Conservation (phyloP, 2,329 filamentous ascomycete genomes). For the Clonostachys byssicola region DNA sequence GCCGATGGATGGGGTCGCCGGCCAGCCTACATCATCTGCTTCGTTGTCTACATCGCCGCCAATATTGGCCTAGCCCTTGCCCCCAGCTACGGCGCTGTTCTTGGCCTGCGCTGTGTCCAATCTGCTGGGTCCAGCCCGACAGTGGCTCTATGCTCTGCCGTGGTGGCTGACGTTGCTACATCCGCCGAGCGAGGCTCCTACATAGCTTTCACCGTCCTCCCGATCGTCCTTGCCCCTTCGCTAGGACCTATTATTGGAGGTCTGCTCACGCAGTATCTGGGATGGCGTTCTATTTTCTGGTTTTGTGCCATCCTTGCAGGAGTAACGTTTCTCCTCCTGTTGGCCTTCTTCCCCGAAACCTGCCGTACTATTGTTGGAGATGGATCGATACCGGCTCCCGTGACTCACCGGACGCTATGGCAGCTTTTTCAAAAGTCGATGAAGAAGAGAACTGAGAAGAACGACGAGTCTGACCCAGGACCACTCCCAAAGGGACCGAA, state of each 20-base stretch:
- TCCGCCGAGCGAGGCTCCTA: conserved; percentile 58
- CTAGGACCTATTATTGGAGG: conserved; percentile 56
- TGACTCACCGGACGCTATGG: conserved; percentile 25
- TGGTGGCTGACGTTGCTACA: conserved; percentile 61
- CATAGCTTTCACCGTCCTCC: conserved; percentile 47
- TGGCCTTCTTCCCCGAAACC: conserved; percentile 50
- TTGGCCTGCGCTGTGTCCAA: conserved; percentile 52
- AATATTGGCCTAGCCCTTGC: conserved; percentile 49
- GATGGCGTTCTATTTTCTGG: conserved; percentile 61
- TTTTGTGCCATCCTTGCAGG: conserved; percentile 45
- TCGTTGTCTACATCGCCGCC: conserved; percentile 46
- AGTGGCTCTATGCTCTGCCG: conserved; percentile 50
- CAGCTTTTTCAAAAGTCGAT: conserved; percentile 15
- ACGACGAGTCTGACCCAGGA: conserved; percentile 17
- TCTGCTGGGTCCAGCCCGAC: conserved; percentile 55
- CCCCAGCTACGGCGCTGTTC: conserved; percentile 40
- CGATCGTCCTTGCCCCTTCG: conserved; percentile 40
- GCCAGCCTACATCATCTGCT: conserved; percentile 49
- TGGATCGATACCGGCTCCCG: conserved; percentile 38
- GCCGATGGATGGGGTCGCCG: conserved; percentile 50
- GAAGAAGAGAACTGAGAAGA: conserved; percentile 4
- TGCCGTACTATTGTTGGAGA: conserved; percentile 41
- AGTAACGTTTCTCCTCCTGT: conserved; percentile 33
- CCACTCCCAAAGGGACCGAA: conserved; percentile 22
- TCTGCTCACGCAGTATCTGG: conserved; percentile 48